Evolutionary conservation across 306 rosid species (phyloP).

Genomic region (Vachellia pachyceras): DNA sequence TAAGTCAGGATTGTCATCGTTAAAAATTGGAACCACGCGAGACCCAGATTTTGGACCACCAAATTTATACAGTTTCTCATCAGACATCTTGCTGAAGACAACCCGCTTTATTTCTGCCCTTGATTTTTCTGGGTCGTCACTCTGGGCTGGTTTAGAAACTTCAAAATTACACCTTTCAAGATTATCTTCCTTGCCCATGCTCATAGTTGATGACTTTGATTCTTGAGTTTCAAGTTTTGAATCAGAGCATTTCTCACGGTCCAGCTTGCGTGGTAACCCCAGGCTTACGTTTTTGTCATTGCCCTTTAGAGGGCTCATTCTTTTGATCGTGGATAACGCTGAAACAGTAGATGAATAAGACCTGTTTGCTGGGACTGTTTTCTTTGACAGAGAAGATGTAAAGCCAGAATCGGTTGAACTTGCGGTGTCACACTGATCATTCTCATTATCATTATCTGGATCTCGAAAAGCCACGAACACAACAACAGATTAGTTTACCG

Average conservation of each 20-base stretch:
- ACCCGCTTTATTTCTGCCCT: slow-evolving; percentile 52
- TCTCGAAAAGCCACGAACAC: slow-evolving; percentile 41
- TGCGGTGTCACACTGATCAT: slow-evolving; percentile 49
- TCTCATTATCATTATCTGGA: slow-evolving; percentile 62
- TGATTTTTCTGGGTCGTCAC: slow-evolving; percentile 39
- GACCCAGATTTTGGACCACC: slow-evolving; percentile 56
- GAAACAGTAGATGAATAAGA: slow-evolving; percentile 64
- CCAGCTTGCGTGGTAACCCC: slow-evolving; percentile 45
- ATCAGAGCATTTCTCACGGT: slow-evolving; percentile 49
- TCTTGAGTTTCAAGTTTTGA: slow-evolving; percentile 55
- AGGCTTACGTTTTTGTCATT: slow-evolving; percentile 49
- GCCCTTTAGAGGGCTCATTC: slow-evolving; percentile 43
- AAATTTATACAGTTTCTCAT: slow-evolving; percentile 60
- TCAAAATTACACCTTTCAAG: slow-evolving; percentile 43
- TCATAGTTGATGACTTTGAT: slow-evolving; percentile 45
- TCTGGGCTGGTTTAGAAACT: slow-evolving; percentile 43
- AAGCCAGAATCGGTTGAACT: slow-evolving; percentile 44
- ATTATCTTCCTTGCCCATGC: slow-evolving; percentile 49
- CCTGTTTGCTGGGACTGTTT: slow-evolving; percentile 61
- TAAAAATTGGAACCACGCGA: slow-evolving; percentile 76
- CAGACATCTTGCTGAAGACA: slow-evolving; percentile 57
- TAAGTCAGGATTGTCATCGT: slow-evolving; percentile 41
- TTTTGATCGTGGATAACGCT: slow-evolving; percentile 47
- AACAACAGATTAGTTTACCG: slow-evolving; percentile 33
- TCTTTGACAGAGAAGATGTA: slow-evolving; percentile 61